Evolutionary conservation across 192 early-diverging fungal species (phyloP).

Genomic region (Umbelopsis ramanniana): DNA sequence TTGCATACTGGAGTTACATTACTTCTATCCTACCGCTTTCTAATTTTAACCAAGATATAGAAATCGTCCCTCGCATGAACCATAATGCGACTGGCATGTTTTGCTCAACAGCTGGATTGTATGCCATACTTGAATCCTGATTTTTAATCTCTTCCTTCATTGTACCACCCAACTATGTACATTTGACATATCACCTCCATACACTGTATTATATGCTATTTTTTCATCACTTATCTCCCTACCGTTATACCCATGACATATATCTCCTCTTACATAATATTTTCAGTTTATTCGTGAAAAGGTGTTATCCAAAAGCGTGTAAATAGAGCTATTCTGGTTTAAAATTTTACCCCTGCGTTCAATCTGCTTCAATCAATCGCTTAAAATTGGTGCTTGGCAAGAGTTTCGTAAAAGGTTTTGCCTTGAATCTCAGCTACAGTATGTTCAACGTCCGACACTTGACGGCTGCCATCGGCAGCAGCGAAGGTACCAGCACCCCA

Average conservation of each 20-base stretch:
- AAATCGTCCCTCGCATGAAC: not conserved
- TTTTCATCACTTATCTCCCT: not conserved
- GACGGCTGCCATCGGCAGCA: conserved; percentile 20
- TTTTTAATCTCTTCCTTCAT: not conserved
- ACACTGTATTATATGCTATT: not conserved
- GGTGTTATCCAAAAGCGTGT: no score
- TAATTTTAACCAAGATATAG: conserved; percentile 8
- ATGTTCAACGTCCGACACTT: conserved; percentile 19
- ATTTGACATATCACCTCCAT: not conserved
- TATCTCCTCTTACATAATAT: no score
- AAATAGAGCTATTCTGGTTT: no score
- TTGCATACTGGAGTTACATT: conserved; percentile 9
- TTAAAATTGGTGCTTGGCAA: conserved; percentile 1
- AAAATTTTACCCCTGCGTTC: no score
- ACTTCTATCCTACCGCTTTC: not conserved
- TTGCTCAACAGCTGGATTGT: not conserved
- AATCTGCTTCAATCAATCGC: not conserved
- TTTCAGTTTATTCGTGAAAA: no score
- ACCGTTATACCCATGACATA: not conserved
- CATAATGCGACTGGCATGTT: conserved; percentile 18
- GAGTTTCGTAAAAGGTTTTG: conserved; percentile 18
- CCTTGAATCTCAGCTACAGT: conserved; percentile 33
- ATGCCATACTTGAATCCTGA: not conserved
- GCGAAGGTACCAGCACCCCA: conserved; percentile 54
- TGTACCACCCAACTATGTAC: not conserved